These are phyloP conservation scores for Pseudohalonectria lignicola DNA, from an alignment of 2,329 filamentous ascomycete species.

Conservation along the genomic window DNA sequence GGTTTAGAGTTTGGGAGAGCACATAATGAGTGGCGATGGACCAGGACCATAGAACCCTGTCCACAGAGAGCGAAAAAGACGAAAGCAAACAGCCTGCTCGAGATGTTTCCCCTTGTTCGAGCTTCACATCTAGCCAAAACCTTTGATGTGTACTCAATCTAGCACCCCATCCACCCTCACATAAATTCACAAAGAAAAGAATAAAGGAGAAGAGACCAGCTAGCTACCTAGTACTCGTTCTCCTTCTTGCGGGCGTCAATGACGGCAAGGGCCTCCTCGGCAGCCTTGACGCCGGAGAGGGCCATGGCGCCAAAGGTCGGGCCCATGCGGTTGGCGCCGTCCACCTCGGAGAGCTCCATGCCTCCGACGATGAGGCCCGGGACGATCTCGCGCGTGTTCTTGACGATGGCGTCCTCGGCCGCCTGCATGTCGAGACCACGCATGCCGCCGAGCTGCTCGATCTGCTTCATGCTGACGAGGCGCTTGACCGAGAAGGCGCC, in stretches of 20 bases:
- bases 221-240: constrained; percentile 44
- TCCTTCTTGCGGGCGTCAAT: constrained; percentile 70
- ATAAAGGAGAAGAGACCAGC: too few relatives aligned
- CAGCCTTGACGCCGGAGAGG: constrained; percentile 78
- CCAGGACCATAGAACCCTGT: too few relatives aligned
- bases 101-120: too few relatives aligned
- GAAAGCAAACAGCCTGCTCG: too few relatives aligned
- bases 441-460: constrained; percentile 84
- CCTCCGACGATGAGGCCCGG: constrained; percentile 86
- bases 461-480: constrained; percentile 75
- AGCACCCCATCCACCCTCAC: too few relatives aligned
- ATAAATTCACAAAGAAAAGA: too few relatives aligned
- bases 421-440: constrained; percentile 85
- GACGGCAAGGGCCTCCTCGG: constrained; percentile 71
- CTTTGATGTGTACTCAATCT: too few relatives aligned
- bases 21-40: too few relatives aligned
- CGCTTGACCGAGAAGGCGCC: constrained; percentile 88
- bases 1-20: too few relatives aligned
- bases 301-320: constrained; percentile 87
- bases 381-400: constrained; percentile 77
- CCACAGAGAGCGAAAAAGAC: too few relatives aligned
- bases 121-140: too few relatives aligned
- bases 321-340: constrained; percentile 86
- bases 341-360: constrained; percentile 87
- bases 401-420: constrained; percentile 89